Percentiles rank a stretch among this genome's conserved stretches.
Evolutionary conservation across 73 alveolate genomes (phyloP).

Genomic region (Tetrahymena thermophila): DNA sequence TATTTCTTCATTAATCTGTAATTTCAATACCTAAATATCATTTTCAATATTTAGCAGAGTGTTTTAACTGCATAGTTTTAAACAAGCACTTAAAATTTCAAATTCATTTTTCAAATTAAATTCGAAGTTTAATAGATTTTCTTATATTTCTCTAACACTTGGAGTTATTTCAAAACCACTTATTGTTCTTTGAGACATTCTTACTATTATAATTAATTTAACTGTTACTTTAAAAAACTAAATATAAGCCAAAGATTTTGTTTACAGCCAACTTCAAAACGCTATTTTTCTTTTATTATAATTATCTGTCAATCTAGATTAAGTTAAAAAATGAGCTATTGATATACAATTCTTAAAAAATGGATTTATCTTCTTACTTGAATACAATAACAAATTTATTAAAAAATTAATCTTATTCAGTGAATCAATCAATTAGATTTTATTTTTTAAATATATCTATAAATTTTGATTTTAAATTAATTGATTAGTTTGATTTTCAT

Average conservation of each 20-base stretch:
- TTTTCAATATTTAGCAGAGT: neutral
- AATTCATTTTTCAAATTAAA: neutral
- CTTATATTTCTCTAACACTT: neutral
- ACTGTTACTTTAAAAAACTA: neutral
- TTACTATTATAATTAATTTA: neutral
- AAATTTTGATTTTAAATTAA: neutral
- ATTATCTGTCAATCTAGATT: neutral
- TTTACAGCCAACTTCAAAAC: too few species aligned
- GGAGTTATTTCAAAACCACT: neutral
- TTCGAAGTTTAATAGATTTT: neutral
- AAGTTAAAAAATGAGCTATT: neutral
- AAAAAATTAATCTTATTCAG: neutral
- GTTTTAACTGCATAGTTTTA: neutral
- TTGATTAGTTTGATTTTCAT: neutral
- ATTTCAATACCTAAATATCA: neutral
- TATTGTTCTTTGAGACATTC: neutral
- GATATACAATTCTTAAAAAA: neutral
- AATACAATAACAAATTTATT: too few species aligned
- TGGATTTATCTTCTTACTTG: neutral
- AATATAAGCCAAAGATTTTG: too few species aligned
- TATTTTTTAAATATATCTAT: neutral
- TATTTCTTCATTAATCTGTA: neutral
- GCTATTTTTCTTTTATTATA: neutral
- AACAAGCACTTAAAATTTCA: neutral
- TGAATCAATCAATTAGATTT: neutral